Evolutionary conservation across 176 grass and related monocot species (phyloP).

Genomic region (Carex parvula): DNA sequence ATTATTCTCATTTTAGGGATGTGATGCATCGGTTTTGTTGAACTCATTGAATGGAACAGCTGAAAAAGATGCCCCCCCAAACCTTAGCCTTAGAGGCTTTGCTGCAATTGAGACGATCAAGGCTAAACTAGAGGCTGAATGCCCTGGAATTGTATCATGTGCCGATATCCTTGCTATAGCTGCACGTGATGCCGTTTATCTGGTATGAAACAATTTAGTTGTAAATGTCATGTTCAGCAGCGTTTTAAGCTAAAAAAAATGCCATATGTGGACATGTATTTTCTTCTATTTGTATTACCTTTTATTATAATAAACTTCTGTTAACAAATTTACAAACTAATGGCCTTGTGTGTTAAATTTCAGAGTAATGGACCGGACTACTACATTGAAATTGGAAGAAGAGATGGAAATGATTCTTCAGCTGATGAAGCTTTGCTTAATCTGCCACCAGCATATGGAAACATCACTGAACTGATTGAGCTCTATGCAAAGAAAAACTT

Average conservation of each 20-base stretch:
- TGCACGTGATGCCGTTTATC: slow-evolving; percentile 45
- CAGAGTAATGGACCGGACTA: not conserved
- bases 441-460: slow-evolving; percentile 44
- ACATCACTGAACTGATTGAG: slow-evolving; percentile 35
- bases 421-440: slow-evolving; percentile 21
- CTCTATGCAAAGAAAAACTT: slow-evolving; percentile 53
- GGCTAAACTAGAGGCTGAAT: slow-evolving; percentile 41
- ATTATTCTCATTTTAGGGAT: slow-evolving; percentile 22
- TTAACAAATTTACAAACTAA: no score
- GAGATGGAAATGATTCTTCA: slow-evolving; percentile 50
- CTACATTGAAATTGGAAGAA: slow-evolving; percentile 31
- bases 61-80: slow-evolving; percentile 50
- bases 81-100: slow-evolving; percentile 52
- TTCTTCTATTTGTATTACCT: no score
- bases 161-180: slow-evolving; percentile 74
- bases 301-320: no score
- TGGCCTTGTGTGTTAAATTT: not conserved
- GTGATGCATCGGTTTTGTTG: slow-evolving; percentile 49
- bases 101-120: slow-evolving; percentile 56
- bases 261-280: no score
- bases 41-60: slow-evolving; percentile 40
- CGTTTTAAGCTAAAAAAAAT: no score
- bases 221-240: no score
- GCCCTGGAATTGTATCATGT: slow-evolving; percentile 55
- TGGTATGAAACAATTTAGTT: slow-evolving; percentile 33